A percentile compares a stretch with the other conserved stretches of the same genome.
phyloP scores from a whole-genome alignment of 495 filamentous ascomycete genomes.

The Hypomontagnella submonticulosa region DNA sequence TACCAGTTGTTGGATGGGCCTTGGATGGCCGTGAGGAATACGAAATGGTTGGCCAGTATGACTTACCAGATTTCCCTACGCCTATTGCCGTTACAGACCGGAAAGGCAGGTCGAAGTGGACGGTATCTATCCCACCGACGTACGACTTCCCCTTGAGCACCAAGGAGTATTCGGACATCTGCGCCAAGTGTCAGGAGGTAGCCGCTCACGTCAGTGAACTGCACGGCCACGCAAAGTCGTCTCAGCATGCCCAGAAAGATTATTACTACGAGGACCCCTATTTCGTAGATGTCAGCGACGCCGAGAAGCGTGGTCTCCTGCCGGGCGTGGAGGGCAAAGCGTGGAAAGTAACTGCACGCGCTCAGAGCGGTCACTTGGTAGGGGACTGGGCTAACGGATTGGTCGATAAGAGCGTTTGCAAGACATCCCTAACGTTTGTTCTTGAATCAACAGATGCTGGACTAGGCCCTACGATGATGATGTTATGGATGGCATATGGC shows the following conservation, averaged over 20 bases:
- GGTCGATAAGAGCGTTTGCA: slow-evolving; percentile 64
- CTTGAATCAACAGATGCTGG: slow-evolving; percentile 75
- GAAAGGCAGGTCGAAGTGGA: slow-evolving; percentile 70
- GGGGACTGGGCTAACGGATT: slow-evolving; percentile 50
- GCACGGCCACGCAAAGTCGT: slow-evolving; percentile 51
- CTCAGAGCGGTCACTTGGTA: slow-evolving; percentile 48
- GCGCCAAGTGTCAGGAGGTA: slow-evolving; percentile 65
- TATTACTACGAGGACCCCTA: slow-evolving; percentile 70
- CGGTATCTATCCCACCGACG: slow-evolving; percentile 71
- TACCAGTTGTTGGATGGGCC: slow-evolving; percentile 48
- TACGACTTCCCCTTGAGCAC: slow-evolving; percentile 68
- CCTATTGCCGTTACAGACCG: slow-evolving; percentile 68
- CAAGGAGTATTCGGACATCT: slow-evolving; percentile 69
- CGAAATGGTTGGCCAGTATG: slow-evolving; percentile 63
- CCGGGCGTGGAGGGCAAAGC: slow-evolving; percentile 49
- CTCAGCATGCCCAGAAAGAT: slow-evolving; percentile 54
- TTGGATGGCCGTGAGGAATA: slow-evolving; percentile 50
- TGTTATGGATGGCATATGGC: slow-evolving; percentile 81
- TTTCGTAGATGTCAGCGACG: slow-evolving; percentile 75
- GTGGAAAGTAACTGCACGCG: slow-evolving; percentile 41
- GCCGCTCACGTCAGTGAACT: slow-evolving; percentile 61
- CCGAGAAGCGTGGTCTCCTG: slow-evolving; percentile 66
- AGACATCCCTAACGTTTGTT: slow-evolving; percentile 74
- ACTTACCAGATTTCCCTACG: slow-evolving; percentile 65
- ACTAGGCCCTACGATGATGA: slow-evolving; percentile 74